Evolutionary conservation across 1,139 yeast genomes (phyloP), one percentile per base, ranked within the genome.

Genomic region (Protomyces lactucae-debilis): DNA sequence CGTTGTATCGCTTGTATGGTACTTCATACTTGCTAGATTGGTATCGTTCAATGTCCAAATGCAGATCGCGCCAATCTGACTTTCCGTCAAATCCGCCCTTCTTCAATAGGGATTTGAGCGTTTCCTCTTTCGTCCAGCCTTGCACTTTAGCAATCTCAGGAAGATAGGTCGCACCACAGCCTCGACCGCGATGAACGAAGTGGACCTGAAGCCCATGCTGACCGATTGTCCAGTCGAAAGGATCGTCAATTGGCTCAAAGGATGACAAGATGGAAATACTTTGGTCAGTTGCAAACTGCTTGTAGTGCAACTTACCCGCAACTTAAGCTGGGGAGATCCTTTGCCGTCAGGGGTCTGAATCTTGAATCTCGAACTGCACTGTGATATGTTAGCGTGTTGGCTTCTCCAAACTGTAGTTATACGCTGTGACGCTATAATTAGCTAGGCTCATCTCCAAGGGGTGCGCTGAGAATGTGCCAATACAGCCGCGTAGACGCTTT

Each of bases 121-220:
- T 92, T 18, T 87, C 85, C 18, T 77, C 76, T 71, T 88, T 81
- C 70, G 81, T 83, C 97, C 98, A 92, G 3, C 82, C 84, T 70
- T 92, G 96, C 69, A 92, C 98, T n/a, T 77, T 80, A 16, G 97
- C 95, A 1, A 95, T 98, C 55, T 85, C 87, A 0, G 99, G 99
- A 57, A 95, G 76, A 70, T 90, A 93, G 0, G 99, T 93, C 0
- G 97, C 91, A 60, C 86, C 82, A 25, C 60, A 61, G 3, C 69
- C 60, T 10, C 68, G 68, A 9, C 66, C 76, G 16, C 74, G 71
- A 14, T 72, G 67, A 0, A 74, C 73, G 67, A 89, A 80, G 35
- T 76, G 74, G 21, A 91, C 83, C 66, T 83, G 80, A 43, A 95
- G 81, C 0, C 99, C 99, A 73, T 93, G 95, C 28, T 72, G 73